These are phyloP conservation scores for Aspergillus cavernicola DNA, from an alignment of 495 filamentous ascomycete genomes.

Conservation along the genomic window DNA sequence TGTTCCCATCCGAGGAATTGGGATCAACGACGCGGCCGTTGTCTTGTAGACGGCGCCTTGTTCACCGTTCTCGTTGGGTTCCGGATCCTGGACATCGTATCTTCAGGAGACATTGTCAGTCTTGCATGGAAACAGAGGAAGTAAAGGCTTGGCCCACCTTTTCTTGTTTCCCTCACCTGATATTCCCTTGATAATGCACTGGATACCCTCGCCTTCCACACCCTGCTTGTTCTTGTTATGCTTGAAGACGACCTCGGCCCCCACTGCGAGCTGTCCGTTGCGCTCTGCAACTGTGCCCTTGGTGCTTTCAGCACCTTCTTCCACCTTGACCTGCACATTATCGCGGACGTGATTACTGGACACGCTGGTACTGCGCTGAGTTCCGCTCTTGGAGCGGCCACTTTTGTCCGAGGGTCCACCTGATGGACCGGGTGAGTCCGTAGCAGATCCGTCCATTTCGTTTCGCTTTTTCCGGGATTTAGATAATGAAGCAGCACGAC, in stretches of 20 bases:
- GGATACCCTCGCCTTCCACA: constrained; percentile 67
- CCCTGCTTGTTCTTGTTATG: constrained; percentile 68
- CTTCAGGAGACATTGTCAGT: constrained; percentile 35
- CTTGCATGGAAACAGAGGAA: constrained; percentile 10
- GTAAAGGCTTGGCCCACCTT: constrained; percentile 38
- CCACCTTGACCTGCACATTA: constrained; percentile 47
- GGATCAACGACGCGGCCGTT: constrained; percentile 74
- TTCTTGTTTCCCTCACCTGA: constrained; percentile 83
- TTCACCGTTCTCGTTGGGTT: constrained; percentile 74
- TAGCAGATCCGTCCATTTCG: constrained; percentile 65
- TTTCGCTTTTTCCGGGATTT: constrained; percentile 63
- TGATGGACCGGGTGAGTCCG: constrained; percentile 68
- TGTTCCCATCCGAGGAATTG: constrained; percentile 62
- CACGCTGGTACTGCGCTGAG: constrained; percentile 54
- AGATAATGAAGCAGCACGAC: constrained; percentile 39
- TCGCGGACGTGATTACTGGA: constrained; percentile 46
- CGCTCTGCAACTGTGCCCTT: constrained; percentile 49
- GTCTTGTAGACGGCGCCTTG: constrained; percentile 73
- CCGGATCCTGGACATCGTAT: constrained; percentile 93
- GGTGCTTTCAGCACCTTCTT: constrained; percentile 50
- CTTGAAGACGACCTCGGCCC: constrained; percentile 83
- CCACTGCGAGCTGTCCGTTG: constrained; percentile 56
- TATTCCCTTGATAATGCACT: constrained; percentile 82
- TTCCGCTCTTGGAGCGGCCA: constrained; percentile 40
- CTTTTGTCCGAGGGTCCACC: constrained; percentile 43